Evolutionary conservation across 2,329 filamentous ascomycete genomes (phyloP), one percentile per base, ranked within the genome.

Genomic region (Tricladium varicosporioides): DNA sequence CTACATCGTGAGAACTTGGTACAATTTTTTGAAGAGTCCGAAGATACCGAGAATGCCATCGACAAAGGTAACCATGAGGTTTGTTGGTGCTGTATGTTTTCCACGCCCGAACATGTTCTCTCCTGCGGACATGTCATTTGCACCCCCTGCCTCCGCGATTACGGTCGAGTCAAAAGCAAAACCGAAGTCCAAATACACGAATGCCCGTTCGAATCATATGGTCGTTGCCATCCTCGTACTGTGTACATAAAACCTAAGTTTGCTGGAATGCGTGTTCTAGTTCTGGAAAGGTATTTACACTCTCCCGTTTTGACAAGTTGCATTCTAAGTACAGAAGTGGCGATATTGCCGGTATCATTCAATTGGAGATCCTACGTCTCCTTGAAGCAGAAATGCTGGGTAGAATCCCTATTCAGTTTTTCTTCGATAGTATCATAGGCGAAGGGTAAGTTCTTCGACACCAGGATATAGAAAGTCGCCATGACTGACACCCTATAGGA

Each of bases 71-170:
- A 36, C 19, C 49, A 53, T 47, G 7, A 8, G 7, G 44, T 32
- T 44, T 57, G 54, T 14, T 57, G 18, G 13, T 57, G 15, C n/a
- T 57, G 54, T 43, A 18, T 57, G 2, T 15, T 32, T 5, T 49
- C 48, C 19, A 8, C 31, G 13, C 54, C 54, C 16, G 43, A 57
- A 19, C 49, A 57, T 36, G 13, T 49, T 9, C 49, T 57, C 13
- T 36, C 50, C 5, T 57, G 54, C 31, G 54, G 54, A 2, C 54
- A 57, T 45, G 36, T 57, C 10, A 15, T 57, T 2, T 57, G 54
- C 22, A 57, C 54, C 5, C n/a, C 32, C 15, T 57, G 54, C 14
- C 31, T 57, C n/a, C 33, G 18, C 18, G 31, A 43, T 14, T 57
- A 48, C 45, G 54, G 49, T 5, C 27, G 19, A 5, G 8, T 19